Conservation (phyloP, 257 asterid genomes). For the Plantago ovata region DNA sequence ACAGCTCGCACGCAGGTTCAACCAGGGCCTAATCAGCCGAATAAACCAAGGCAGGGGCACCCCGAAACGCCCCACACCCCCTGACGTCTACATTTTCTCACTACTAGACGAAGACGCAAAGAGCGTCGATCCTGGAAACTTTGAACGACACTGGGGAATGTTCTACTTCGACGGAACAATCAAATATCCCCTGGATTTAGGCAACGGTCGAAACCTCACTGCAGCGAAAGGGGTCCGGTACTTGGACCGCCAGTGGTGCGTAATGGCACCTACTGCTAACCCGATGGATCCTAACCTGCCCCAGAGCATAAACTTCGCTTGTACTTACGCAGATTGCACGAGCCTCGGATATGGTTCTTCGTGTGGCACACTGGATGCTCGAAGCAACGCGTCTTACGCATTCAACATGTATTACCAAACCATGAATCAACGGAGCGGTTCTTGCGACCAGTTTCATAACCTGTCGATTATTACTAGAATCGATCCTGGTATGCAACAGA, state of each 20-base stretch:
- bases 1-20: conserved; percentile 58
- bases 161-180: conserved; percentile 69
- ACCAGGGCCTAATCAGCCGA: conserved; percentile 63
- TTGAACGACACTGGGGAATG: conserved; percentile 92
- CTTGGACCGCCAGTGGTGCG: conserved; percentile 72
- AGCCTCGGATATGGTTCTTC: conserved; percentile 87
- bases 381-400: conserved; percentile 72
- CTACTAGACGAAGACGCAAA: conserved; percentile 74
- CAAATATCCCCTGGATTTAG: conserved; percentile 59
- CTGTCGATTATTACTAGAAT: conserved; percentile 52
- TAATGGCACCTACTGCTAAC: conserved; percentile 67
- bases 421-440: conserved; percentile 59
- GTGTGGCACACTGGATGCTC: conserved; percentile 50
- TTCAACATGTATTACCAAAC: conserved; percentile 81
- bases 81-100: conserved; percentile 62
- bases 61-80: conserved; percentile 56
- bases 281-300: conserved; percentile 43
- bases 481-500: conserved; percentile 44
- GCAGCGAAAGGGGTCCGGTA: conserved; percentile 80
- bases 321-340: conserved; percentile 85
- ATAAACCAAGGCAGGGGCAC: conserved; percentile 57
- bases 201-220: conserved; percentile 49
- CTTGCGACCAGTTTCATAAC: conserved; percentile 62
- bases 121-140: conserved; percentile 71
- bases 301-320: conserved; percentile 43